Evolutionary conservation across 331 rosid genomes (phyloP).

Genomic region (Spiraea crenata): DNA sequence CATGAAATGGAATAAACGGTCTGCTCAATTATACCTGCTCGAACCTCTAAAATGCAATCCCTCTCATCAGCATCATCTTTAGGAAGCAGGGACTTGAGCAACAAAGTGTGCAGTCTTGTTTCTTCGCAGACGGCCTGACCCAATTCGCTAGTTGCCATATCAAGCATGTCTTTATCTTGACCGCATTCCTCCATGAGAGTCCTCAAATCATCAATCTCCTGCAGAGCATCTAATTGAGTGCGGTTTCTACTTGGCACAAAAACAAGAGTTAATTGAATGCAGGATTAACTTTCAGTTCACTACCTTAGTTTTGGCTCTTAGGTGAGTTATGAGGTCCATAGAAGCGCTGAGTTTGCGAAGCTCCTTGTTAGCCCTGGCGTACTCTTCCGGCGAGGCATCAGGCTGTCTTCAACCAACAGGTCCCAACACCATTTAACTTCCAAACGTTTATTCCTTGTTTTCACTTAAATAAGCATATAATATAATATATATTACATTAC

Average conservation of each 20-base stretch:
- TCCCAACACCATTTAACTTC: conserved; percentile 27
- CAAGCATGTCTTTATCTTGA: conserved; percentile 81
- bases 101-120: conserved; percentile 50
- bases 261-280: too few relatives aligned
- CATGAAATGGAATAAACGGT: not conserved
- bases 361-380: conserved; percentile 86
- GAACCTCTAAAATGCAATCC: conserved; percentile 89
- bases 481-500: too few relatives aligned
- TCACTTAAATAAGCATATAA: too few relatives aligned
- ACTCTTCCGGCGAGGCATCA: conserved; percentile 73
- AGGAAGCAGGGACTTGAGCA: conserved; percentile 83
- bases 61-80: conserved; percentile 95
- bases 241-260: not conserved
- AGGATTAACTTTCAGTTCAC: not conserved
- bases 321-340: conserved; percentile 55
- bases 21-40: conserved; percentile 63
- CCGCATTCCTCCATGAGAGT: conserved; percentile 59
- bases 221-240: conserved; percentile 11
- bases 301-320: conserved; percentile 84
- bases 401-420: conserved; percentile 71
- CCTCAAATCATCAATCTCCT: conserved; percentile 79
- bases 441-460: not conserved
- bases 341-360: conserved; percentile 67
- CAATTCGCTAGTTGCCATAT: conserved; percentile 72
- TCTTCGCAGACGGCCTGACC: conserved; percentile 57